Conservation (phyloP, 176 grass and related monocot species). For the Pharus latifolius region DNA sequence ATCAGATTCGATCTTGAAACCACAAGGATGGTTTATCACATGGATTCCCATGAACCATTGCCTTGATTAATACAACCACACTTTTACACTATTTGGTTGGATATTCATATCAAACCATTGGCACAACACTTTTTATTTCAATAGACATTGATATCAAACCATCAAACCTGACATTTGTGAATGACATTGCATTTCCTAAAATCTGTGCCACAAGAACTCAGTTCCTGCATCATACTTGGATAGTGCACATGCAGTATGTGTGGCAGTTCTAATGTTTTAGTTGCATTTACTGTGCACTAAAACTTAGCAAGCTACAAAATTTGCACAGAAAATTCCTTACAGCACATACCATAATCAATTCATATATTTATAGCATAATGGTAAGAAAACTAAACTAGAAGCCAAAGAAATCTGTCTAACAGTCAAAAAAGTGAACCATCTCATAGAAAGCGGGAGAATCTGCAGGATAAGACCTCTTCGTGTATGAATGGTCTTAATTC, state of each 20-base stretch:
- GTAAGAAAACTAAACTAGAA: conserved; percentile 9
- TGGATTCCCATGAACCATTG: neutral
- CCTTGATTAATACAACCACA: neutral
- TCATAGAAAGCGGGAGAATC: conserved; percentile 25
- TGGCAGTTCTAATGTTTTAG: neutral
- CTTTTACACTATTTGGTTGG: neutral
- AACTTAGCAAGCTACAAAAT: neutral
- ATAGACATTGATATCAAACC: neutral
- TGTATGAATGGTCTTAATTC: conserved; percentile 24
- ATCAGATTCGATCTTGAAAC: neutral
- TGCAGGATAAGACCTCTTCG: conserved; percentile 37
- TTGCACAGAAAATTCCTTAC: neutral
- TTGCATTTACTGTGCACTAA: neutral
- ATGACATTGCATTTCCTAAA: neutral
- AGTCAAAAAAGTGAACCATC: conserved; percentile 24
- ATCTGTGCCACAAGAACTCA: neutral
- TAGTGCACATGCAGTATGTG: neutral
- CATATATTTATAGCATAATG: neutral
- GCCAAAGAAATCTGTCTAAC: neutral
- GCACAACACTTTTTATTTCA: neutral
- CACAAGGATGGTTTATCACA: neutral
- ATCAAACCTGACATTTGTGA: neutral
- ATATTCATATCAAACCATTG: neutral
- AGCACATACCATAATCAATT: neutral
- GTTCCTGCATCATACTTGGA: neutral